Evolutionary conservation across 2,329 filamentous ascomycete genomes (phyloP), one percentile per base, ranked within the genome.

Genomic region (Aspergillus sp.): DNA sequence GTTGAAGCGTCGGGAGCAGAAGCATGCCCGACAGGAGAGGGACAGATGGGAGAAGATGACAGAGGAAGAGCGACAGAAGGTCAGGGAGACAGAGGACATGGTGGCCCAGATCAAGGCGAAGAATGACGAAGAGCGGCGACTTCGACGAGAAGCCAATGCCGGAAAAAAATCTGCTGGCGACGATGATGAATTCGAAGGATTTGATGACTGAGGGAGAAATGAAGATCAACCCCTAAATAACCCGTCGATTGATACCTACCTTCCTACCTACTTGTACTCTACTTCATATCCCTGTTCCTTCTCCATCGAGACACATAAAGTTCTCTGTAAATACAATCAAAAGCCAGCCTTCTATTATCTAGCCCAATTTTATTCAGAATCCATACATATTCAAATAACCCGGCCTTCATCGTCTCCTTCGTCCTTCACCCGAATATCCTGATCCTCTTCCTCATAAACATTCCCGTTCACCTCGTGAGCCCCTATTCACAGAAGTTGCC

Each of bases 31-130:
- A 73, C 82, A 84, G 60, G 88, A 92, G 63, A 85, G 85, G 10
- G 85, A 88, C 72, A 80, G 80, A 63, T 77, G 82, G 70, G 82
- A 85, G 31, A 82, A 80, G 60, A 87, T 94, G 85, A 90, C 86
- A n/a, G 86, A 89, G 3, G 85, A 87, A 58, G 87, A 92, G 75
- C 87, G 83, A 76, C 76, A 81, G 36, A 83, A 88, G 72, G 82
- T 87, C 66, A 80, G 76, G 65, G 84, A 90, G 72, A 81, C 91
- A 12, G 80, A 89, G 65, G 78, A 81, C 11, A 78, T 93, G 79
- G 81, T 93, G 52, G 80, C 81, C 24, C 77, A 87, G 69, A 82
- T 93, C n/a, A 81, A 87, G 67, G 78, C 73, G 69, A 78, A 83
- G 74, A 89, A 87, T 58, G 70, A 75, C 54, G 64, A 72, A 53